Conservation (phyloP, 129 eudicot genomes). For the Arctium minus region DNA sequence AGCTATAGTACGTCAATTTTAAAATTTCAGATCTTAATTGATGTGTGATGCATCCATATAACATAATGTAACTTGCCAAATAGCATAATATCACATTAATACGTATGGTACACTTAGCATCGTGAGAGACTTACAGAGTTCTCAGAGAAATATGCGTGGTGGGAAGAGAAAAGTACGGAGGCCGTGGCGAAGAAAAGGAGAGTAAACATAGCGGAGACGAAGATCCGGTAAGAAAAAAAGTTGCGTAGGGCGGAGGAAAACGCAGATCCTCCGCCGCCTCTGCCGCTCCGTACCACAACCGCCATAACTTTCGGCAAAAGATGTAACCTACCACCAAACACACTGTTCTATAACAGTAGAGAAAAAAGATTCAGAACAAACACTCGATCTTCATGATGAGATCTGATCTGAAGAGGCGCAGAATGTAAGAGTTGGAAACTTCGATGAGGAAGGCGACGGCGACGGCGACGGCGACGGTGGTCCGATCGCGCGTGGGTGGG, state of each 20-base stretch:
- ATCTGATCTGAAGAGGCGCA: neutral
- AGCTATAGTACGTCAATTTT: neutral
- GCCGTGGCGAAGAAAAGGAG: conserved; percentile 73
- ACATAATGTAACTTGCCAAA: neutral
- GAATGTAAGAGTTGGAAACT: neutral
- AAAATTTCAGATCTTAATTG: neutral
- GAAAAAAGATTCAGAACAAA: neutral
- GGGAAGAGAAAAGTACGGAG: conserved; percentile 66
- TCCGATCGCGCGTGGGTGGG: conserved; percentile 1
- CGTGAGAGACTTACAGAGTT: conserved; percentile 39
- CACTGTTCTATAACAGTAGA: conserved; percentile 2
- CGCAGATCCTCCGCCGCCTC: conserved; percentile 59
- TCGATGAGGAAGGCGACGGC: conserved; percentile 2
- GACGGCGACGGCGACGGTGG: conserved; percentile 11
- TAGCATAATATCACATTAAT: neutral
- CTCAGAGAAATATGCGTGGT: conserved; percentile 30
- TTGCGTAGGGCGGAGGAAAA: conserved; percentile 32
- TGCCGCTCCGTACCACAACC: conserved; percentile 60
- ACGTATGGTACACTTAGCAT: neutral
- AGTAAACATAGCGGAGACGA: conserved; percentile 78
- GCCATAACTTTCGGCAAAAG: conserved; percentile 39
- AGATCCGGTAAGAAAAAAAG: conserved; percentile 78
- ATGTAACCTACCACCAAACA: neutral
- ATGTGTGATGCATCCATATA: conserved; percentile 7
- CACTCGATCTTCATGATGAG: neutral